Base-by-base conservation (phyloP, 2,329 filamentous ascomycete genomes). In the Blastomyces parvus region DNA sequence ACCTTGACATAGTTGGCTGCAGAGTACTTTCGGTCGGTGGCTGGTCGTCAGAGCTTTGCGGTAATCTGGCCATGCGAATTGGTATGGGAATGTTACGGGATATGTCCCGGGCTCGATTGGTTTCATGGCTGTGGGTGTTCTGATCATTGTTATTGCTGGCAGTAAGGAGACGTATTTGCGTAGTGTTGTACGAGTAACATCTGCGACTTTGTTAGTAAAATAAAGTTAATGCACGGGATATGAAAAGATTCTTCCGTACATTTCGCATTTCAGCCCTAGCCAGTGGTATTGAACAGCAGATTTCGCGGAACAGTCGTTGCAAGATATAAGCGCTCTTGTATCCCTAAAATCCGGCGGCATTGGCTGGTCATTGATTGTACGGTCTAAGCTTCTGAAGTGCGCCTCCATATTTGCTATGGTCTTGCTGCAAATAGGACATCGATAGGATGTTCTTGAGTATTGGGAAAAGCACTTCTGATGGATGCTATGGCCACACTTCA, bases 401-500 rank as follows among this genome's bases (percentile, higher is more conserved):
- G 90, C 85, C 72, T 97, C 93, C 93, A 99, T 99, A 72, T 97
- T 97, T 68, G 91, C 86, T n/a, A 96, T 88, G 67, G 90, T 96
- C 76, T 94, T 96, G 78, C 88, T 96, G 82, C 94, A 99, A 59
- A 97, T 91, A 0, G 93, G 94, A 71, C 94, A 99, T 72, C 93
- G 95, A 79, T 97, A 99, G 6, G 92, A 95, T 3, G 86, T 87
- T 70, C 88, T 87, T 81, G 95, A 92, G 73, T 96, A 89, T 69
- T 94, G 85, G 56, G 90, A 85, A 72, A 96, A 94, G 77, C 94
- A 99, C 64, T 85, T 85, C 70, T 89, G 87, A 76, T 99, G 94
- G 73, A 99, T 95, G 71, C 93, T 95, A 74, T 99, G 94, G 2
- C 94, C 94, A 74, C 94, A 99, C 48, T 86, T 85, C 89, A 99